Evolutionary conservation across 148 eudicot species (phyloP).

Genomic region (Suaeda aralocaspica): DNA sequence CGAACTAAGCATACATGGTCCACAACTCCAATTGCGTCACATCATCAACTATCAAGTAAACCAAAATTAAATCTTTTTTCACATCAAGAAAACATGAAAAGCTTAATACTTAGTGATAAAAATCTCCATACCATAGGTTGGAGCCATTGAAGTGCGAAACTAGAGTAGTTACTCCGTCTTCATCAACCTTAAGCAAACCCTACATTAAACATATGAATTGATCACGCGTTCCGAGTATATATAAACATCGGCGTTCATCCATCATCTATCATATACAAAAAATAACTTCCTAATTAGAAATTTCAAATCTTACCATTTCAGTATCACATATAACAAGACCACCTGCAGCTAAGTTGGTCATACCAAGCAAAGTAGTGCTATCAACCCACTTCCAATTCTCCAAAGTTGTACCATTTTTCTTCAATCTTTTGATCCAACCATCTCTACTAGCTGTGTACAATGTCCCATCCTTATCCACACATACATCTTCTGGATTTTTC

Average conservation of each 20-base stretch:
- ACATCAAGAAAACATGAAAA: not conserved
- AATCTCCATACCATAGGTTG: conserved; percentile 40
- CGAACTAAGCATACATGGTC: too few relatives aligned
- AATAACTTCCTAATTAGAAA: too few relatives aligned
- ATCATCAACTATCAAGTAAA: not conserved
- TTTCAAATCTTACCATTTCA: conserved; percentile 45
- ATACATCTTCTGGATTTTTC: conserved; percentile 60
- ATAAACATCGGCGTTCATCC: not conserved
- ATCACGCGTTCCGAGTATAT: not conserved
- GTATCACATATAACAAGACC: conserved; percentile 58
- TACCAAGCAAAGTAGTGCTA: conserved; percentile 52
- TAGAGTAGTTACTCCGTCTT: conserved; percentile 56
- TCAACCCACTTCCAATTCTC: conserved; percentile 55
- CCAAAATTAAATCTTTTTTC: not conserved
- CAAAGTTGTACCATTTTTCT: conserved; percentile 46
- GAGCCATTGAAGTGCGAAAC: conserved; percentile 54
- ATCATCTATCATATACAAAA: not conserved
- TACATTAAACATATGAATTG: conserved; percentile 19
- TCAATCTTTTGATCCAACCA: conserved; percentile 76
- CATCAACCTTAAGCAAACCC: conserved; percentile 75
- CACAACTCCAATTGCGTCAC: too few relatives aligned
- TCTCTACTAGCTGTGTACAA: conserved; percentile 80
- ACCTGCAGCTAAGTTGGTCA: conserved; percentile 39
- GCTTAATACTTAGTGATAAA: too few relatives aligned
- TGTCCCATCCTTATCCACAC: conserved; percentile 56